Conservation (phyloP, 2,329 filamentous ascomycete species). For the Fusarium poae region DNA sequence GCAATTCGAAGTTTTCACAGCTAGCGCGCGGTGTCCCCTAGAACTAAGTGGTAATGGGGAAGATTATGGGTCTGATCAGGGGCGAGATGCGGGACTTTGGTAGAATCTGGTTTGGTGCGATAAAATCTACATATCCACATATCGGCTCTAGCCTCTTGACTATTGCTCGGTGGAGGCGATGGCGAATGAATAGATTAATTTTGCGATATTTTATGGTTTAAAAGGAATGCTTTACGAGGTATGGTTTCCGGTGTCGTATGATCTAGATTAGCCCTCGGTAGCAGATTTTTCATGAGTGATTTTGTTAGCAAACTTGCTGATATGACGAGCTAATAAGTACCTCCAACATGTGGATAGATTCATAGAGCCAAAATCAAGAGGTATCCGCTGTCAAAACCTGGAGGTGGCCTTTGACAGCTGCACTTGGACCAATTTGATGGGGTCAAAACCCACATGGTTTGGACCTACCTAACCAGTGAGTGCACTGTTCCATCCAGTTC, state of each 20-base stretch:
- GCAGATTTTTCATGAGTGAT: not conserved
- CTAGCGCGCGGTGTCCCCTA: slow-evolving; percentile 19
- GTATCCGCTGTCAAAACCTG: not conserved
- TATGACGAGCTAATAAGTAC: not conserved
- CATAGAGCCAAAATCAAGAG: not conserved
- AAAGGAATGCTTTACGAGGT: not conserved
- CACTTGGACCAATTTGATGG: not conserved
- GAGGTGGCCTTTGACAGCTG: not conserved
- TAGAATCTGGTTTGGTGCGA: slow-evolving; percentile 8
- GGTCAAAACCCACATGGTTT: not conserved
- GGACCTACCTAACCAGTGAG: not conserved
- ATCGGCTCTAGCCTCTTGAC: slow-evolving; percentile 5
- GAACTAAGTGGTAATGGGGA: slow-evolving; percentile 20
- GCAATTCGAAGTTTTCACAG: slow-evolving; percentile 44
- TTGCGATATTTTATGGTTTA: not conserved
- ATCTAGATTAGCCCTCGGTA: not conserved
- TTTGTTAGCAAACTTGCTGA: not conserved
- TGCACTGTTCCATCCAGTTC: not conserved
- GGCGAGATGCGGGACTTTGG: not conserved
- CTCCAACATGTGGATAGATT: not conserved
- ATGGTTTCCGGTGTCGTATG: not conserved
- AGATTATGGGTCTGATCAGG: slow-evolving; percentile 24
- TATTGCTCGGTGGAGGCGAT: slow-evolving; percentile 6
- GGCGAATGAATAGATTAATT: not conserved
- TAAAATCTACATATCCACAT: slow-evolving; percentile 18